Percentiles rank a stretch among this genome's conserved stretches.
phyloP scores from a whole-genome alignment of 306 rosid species.

The Quercus rubra region DNA sequence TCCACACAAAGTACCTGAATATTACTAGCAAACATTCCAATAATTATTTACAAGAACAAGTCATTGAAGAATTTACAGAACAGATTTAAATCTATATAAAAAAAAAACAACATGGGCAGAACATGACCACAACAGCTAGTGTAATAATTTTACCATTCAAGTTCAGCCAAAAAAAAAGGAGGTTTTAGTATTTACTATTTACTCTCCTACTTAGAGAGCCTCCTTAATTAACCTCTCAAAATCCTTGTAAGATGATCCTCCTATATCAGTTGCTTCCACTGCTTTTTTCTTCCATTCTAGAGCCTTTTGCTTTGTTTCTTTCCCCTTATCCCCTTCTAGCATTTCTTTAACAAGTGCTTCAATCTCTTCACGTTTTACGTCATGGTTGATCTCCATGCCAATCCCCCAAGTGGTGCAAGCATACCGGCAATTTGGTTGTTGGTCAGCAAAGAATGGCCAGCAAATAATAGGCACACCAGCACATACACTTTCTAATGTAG shows the following conservation, averaged over 20 bases:
- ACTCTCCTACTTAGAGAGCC: not conserved
- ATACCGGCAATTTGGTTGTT: conserved; percentile 43
- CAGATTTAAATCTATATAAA: no score
- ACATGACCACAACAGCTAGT: not conserved
- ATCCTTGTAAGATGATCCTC: conserved; percentile 32
- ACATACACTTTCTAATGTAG: conserved; percentile 30
- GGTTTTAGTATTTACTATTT: no score
- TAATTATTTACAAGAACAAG: no score
- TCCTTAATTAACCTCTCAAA: conserved; percentile 39
- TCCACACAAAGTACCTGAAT: no score
- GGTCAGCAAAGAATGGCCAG: conserved; percentile 63
- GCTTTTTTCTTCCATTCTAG: conserved; percentile 43
- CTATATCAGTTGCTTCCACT: conserved; percentile 27
- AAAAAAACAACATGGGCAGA: no score
- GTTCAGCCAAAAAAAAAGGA: not conserved
- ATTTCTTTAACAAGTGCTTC: conserved; percentile 35
- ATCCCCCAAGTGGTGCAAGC: conserved; percentile 36
- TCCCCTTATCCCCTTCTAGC: conserved; percentile 32
- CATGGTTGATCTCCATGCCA: conserved; percentile 37
- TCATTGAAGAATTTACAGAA: no score
- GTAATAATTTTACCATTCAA: not conserved
- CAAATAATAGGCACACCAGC: conserved; percentile 45
- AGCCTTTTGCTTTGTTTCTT: conserved; percentile 22
- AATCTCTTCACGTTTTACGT: conserved; percentile 33
- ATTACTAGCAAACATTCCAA: no score